Conservation (phyloP, 202 grass and related monocot genomes). For the Digitaria exilis region DNA sequence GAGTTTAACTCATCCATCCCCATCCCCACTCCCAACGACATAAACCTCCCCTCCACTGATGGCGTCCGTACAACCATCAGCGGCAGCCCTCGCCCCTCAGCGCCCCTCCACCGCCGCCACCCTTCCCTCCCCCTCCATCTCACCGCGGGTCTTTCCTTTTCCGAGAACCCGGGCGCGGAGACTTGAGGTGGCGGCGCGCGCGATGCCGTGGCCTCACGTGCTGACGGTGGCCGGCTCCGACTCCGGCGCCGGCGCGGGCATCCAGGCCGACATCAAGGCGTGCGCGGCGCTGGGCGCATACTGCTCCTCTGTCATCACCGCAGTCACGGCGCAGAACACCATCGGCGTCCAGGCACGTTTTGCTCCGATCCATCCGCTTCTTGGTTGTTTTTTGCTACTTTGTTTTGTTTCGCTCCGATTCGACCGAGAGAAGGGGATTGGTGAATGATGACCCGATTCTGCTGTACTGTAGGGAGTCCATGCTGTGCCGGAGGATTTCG, state of each 20-base stretch:
- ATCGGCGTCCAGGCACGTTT: conserved; percentile 74
- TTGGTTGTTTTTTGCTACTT: background rate
- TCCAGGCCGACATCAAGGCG: conserved; percentile 93
- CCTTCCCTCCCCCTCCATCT: background rate
- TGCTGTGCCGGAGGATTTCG: conserved; percentile 79
- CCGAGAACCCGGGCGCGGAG: background rate
- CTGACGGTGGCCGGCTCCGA: conserved; percentile 86
- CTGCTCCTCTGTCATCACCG: conserved; percentile 90
- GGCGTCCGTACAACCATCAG: background rate
- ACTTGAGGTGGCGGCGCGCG: conserved; percentile 13
- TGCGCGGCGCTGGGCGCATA: conserved; percentile 83
- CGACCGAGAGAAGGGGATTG: background rate
- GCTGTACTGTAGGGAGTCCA: conserved; percentile 61
- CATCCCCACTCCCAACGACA: background rate
- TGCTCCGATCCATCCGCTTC: too few relatives aligned
- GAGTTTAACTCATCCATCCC: background rate
- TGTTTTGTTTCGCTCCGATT: background rate
- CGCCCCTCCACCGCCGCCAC: background rate
- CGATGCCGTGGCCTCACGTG: conserved; percentile 61
- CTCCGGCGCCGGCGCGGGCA: conserved; percentile 80
- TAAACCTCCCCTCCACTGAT: background rate
- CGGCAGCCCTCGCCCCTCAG: background rate
- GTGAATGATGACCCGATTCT: background rate
- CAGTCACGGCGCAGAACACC: conserved; percentile 93
- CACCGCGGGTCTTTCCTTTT: background rate